These are phyloP conservation scores for Ogataea salicorniae DNA, from an alignment of 805 yeast species.

Conservation along the genomic window DNA sequence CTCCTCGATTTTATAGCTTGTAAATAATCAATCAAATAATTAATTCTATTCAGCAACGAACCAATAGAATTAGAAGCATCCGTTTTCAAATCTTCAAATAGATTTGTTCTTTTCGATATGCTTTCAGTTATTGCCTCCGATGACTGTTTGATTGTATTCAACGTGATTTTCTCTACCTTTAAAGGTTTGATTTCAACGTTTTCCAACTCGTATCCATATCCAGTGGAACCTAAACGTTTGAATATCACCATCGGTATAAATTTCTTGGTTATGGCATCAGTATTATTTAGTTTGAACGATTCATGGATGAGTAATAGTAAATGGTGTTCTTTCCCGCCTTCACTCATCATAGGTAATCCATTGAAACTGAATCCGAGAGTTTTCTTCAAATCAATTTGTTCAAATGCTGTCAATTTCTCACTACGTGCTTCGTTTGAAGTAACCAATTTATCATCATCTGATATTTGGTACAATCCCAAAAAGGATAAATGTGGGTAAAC, in stretches of 20 bases:
- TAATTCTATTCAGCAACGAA: conserved; percentile 3
- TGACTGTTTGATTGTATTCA: conserved; percentile 9
- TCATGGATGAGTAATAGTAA: not conserved
- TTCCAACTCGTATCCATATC: not conserved
- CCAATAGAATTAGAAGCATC: conserved; percentile 1
- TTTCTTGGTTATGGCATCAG: not conserved
- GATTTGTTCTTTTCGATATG: not conserved
- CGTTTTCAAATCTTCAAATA: conserved; percentile 1
- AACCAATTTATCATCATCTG: not conserved
- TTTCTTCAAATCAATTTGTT: not conserved
- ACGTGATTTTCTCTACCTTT: conserved; percentile 12
- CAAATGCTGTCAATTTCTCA: not conserved
- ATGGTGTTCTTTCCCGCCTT: not conserved
- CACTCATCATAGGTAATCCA: not conserved
- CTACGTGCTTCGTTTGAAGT: not conserved
- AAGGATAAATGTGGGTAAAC: conserved; percentile 21
- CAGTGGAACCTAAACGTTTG: not conserved
- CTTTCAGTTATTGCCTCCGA: not conserved
- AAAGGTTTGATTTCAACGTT: conserved; percentile 9
- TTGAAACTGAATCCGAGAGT: not conserved
- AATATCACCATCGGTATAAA: conserved; percentile 1
- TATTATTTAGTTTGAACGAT: not conserved
- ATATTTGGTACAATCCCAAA: conserved; percentile 21
- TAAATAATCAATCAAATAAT: conserved; percentile 10
- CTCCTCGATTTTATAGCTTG: conserved; percentile 4